These are phyloP conservation scores for Wickerhamomyces mucosus DNA, from an alignment of 805 yeast genomes.

Conservation along the genomic window DNA sequence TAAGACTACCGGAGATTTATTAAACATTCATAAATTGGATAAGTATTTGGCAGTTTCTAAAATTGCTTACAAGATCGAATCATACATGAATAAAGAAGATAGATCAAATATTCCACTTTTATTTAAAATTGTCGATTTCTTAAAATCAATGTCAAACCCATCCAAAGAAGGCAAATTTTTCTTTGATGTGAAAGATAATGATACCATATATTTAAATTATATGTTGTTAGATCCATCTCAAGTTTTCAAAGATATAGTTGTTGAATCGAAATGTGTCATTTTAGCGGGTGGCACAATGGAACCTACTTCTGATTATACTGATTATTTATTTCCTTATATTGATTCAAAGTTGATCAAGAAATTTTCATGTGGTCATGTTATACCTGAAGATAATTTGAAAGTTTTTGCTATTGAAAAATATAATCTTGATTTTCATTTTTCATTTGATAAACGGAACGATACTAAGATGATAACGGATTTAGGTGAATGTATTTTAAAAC, in stretches of 20 bases:
- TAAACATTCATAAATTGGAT: conserved; percentile 62
- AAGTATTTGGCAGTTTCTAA: conserved; percentile 57
- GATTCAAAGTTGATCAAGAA: conserved; percentile 30
- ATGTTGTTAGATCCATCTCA: conserved; percentile 74
- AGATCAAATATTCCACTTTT: conserved; percentile 22
- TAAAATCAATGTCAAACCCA: conserved; percentile 61
- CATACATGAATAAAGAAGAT: conserved; percentile 38
- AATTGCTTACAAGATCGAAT: conserved; percentile 76
- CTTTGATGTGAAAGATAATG: conserved; percentile 36
- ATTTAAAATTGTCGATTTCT: conserved; percentile 56
- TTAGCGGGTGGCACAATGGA: conserved; percentile 96
- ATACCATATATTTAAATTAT: conserved; percentile 41
- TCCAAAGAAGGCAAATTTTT: conserved; percentile 72
- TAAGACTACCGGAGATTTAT: conserved; percentile 53
- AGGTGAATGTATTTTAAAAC: conserved; percentile 37
- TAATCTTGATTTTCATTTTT: conserved; percentile 43
- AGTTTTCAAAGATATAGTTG: conserved; percentile 55
- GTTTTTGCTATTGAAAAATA: conserved; percentile 41
- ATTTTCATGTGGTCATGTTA: conserved; percentile 77
- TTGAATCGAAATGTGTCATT: conserved; percentile 57
- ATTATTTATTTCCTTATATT: conserved; percentile 57
- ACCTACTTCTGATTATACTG: conserved; percentile 64
- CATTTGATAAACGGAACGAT: conserved; percentile 53
- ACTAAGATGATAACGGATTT: conserved; percentile 34
- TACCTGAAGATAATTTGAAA: conserved; percentile 57